Evolutionary conservation across 768 basidiomycete genomes (phyloP).

Genomic region (Calocybe cyanea): DNA sequence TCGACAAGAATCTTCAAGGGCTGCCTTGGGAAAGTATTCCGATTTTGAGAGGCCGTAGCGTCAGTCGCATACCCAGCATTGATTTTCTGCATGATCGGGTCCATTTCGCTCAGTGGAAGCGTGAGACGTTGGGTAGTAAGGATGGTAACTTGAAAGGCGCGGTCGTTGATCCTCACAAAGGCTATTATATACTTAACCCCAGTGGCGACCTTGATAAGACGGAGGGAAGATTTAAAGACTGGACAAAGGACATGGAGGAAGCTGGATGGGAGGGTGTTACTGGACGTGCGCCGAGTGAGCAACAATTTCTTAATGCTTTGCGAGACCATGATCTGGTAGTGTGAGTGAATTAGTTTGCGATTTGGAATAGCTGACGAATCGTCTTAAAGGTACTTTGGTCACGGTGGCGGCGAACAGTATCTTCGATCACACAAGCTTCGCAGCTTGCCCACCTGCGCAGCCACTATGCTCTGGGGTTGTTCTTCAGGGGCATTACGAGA

Average conservation of each 20-base stretch:
- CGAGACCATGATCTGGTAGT: slow-evolving; percentile 79
- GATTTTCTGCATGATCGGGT: slow-evolving; percentile 87
- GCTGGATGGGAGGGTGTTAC: slow-evolving; percentile 83
- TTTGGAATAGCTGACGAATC: slow-evolving; percentile 1
- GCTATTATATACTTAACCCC: slow-evolving; percentile 88
- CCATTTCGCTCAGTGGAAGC: slow-evolving; percentile 48
- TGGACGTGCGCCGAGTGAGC: slow-evolving; percentile 75
- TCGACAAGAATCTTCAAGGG: slow-evolving; percentile 86
- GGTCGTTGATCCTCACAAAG: slow-evolving; percentile 59
- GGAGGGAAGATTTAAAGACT: slow-evolving; percentile 75
- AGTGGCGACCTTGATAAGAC: slow-evolving; percentile 86
- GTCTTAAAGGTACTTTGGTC: slow-evolving; percentile 83
- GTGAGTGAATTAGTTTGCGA: slow-evolving; percentile 46
- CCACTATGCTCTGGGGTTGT: slow-evolving; percentile 98
- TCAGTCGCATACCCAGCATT: slow-evolving; percentile 90
- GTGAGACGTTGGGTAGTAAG: slow-evolving; percentile 18
- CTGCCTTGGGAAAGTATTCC: slow-evolving; percentile 98
- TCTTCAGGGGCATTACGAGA: slow-evolving; percentile 87
- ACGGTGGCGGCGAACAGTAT: slow-evolving; percentile 95
- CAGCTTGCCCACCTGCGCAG: slow-evolving; percentile 80
- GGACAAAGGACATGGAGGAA: slow-evolving; percentile 67
- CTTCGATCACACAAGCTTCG: slow-evolving; percentile 83
- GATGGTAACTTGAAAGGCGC: slow-evolving; percentile 36
- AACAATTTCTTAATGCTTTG: slow-evolving; percentile 76
- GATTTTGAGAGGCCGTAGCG: slow-evolving; percentile 73